Conservation (phyloP, 768 basidiomycete species). For the Auriscalpium microsporum region DNA sequence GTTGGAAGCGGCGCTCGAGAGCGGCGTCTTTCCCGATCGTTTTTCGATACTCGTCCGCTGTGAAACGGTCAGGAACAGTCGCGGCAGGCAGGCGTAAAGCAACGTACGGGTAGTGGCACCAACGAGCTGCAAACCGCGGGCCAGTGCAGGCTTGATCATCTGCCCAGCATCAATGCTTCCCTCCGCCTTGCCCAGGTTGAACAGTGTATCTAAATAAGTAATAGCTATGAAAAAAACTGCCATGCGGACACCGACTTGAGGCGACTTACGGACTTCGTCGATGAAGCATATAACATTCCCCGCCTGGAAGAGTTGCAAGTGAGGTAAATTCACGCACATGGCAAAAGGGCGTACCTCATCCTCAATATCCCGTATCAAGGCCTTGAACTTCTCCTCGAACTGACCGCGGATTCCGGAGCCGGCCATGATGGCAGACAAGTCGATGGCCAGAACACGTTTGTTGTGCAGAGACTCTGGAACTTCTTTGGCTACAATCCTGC, state of each 20-base stretch:
- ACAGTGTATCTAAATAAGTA: slow-evolving; percentile 49
- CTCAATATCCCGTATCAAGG: slow-evolving; percentile 82
- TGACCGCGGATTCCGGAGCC: slow-evolving; percentile 89
- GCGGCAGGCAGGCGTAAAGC: background rate
- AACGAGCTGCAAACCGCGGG: slow-evolving; percentile 79
- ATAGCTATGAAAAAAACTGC: background rate
- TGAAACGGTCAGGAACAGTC: background rate
- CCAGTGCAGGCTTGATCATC: slow-evolving; percentile 90
- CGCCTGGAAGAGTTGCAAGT: slow-evolving; percentile 27
- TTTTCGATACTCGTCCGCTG: slow-evolving; percentile 84
- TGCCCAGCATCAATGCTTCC: slow-evolving; percentile 89
- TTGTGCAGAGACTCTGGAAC: slow-evolving; percentile 88
- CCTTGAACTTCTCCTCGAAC: slow-evolving; percentile 92
- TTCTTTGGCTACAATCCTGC: slow-evolving; percentile 78
- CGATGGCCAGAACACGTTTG: slow-evolving; percentile 83
- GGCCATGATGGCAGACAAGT: slow-evolving; percentile 76
- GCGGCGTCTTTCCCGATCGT: slow-evolving; percentile 90
- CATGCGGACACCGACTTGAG: background rate
- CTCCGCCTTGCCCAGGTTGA: slow-evolving; percentile 86
- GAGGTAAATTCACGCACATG: slow-evolving; percentile 15
- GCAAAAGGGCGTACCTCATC: slow-evolving; percentile 46
- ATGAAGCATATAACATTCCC: slow-evolving; percentile 88
- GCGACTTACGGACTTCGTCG: slow-evolving; percentile 79
- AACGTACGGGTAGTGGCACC: slow-evolving; percentile 81
- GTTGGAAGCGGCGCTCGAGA: slow-evolving; percentile 86